Conservation (phyloP, 441 rosid genomes). For the Monsonia emarginata region DNA sequence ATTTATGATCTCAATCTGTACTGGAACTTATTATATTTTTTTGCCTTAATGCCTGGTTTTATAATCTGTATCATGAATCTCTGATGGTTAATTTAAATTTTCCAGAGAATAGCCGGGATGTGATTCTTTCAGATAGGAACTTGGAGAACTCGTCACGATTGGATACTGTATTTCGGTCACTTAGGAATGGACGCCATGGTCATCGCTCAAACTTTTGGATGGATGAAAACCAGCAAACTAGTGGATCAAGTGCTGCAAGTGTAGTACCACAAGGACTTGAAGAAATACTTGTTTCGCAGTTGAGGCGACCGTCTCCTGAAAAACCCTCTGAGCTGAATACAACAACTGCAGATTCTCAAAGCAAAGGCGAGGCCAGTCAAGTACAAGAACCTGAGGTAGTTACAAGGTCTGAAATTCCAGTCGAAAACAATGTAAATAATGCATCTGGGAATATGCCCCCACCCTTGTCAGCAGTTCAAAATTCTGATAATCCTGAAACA, state of each 20-base stretch:
- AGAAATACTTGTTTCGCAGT: conserved; percentile 81
- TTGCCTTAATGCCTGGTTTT: not conserved
- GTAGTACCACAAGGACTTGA: conserved; percentile 85
- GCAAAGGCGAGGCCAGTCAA: conserved; percentile 33
- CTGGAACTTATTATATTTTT: not conserved
- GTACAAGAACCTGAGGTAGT: conserved; percentile 43
- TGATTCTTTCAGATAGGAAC: conserved; percentile 46
- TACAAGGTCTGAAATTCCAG: conserved; percentile 35
- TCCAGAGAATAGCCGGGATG: conserved; percentile 47
- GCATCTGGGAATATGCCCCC: conserved; percentile 37
- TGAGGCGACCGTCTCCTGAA: conserved; percentile 61
- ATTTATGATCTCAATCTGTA: not conserved
- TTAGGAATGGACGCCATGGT: conserved; percentile 86
- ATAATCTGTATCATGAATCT: conserved; percentile 9
- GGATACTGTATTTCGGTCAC: conserved; percentile 81
- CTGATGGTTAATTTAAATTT: conserved; percentile 10
- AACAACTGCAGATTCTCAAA: conserved; percentile 40
- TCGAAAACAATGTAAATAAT: conserved; percentile 40
- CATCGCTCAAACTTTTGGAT: conserved; percentile 88
- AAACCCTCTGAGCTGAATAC: conserved; percentile 51
- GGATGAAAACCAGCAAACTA: conserved; percentile 74
- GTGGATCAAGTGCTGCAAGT: conserved; percentile 62
- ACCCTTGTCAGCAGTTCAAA: conserved; percentile 33
- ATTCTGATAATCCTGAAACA: conserved; percentile 39
- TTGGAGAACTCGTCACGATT: conserved; percentile 44